Percentiles rank a stretch among this genome's conserved stretches.
These are phyloP conservation scores for Candida xiaguanensis DNA, from an alignment of 805 yeast genomes.

Conservation along the genomic window DNA sequence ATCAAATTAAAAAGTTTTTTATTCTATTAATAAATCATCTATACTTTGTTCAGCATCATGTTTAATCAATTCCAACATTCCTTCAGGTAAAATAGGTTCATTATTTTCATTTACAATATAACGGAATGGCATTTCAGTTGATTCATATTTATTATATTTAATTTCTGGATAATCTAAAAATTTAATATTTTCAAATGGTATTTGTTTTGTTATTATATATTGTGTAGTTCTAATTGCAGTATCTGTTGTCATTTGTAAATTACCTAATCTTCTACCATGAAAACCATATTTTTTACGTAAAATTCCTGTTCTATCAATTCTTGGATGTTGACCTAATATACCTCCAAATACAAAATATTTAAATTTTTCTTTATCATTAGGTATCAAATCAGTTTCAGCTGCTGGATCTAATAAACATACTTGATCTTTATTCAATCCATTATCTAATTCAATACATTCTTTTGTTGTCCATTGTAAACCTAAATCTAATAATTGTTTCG, in stretches of 20 bases:
- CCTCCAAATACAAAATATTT: constrained; percentile 97
- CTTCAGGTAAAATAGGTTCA: constrained; percentile 83
- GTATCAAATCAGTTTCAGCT: constrained; percentile 69
- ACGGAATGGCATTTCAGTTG: constrained; percentile 97
- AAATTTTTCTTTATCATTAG: constrained; percentile 61
- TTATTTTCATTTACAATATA: constrained; percentile 64
- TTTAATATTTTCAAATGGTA: constrained; percentile 63
- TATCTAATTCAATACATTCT: constrained; percentile 57
- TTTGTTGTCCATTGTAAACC: constrained; percentile 81
- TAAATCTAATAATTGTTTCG: constrained; percentile 51
- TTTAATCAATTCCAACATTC: constrained; percentile 84
- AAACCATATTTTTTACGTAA: constrained; percentile 77
- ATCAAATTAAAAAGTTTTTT: constrained; percentile 6
- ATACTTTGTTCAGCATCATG: constrained; percentile 80
- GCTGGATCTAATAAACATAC: constrained; percentile 90
- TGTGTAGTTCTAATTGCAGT: constrained; percentile 94
- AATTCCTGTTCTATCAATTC: constrained; percentile 90
- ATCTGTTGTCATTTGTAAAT: constrained; percentile 94
- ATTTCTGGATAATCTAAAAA: constrained; percentile 95
- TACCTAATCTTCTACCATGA: constrained; percentile 82
- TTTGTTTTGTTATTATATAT: constrained; percentile 58
- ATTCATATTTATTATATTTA: constrained; percentile 80
- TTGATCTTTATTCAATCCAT: constrained; percentile 42
- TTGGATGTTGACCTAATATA: constrained; percentile 90
- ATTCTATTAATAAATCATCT: constrained; percentile 57